Evolutionary conservation across 441 rosid genomes (phyloP), one percentile per base, ranked within the genome.

Genomic region (Sinapis alba): DNA sequence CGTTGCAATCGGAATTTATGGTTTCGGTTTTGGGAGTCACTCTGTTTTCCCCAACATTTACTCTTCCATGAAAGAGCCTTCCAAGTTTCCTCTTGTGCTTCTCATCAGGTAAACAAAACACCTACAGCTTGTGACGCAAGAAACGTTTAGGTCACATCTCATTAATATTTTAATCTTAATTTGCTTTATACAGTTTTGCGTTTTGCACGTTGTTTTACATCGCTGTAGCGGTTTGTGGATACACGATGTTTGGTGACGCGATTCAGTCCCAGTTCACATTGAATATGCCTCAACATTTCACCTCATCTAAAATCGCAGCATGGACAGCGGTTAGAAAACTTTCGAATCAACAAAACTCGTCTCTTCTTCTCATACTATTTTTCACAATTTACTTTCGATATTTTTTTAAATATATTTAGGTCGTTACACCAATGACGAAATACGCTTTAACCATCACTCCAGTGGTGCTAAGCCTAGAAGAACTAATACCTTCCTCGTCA

Each of bases 361-460:
- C 84, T 13, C 90, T n/a, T 85, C 16, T 41, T 45, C n/a, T 32
- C 28, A 0, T 11, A 10, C 59, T 68, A 77, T 18, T 16, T 75
- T 88, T 86, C 28, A 4, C 26, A 65, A 3, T 3, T 7, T 0
- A 7, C 6, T 41, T 47, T 50, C 12, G 11, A 2, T n/a, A n/a
- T 2, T 20, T 43, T 15, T 45, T 7, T 26, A 21, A 71, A 69
- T n/a, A 41, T 41, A 41, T 41, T 71, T 69, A 93, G 96, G 89
- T 89, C 45, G 78, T 90, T 61, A 86, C 83, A 65, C 94, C 96
- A 16, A 75, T 89, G 86, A 81, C 93, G 21, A 93, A 93, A 83
- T 90, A 84, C 72, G 92, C 93, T 12, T 73, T 93, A 84, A 87
- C 91, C 12, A 71, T 93, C 43, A 80, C 83, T 32, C 96, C 95